phyloP scores from a whole-genome alignment of 169 alveolate species.

The Toxoplasma gondii region DNA sequence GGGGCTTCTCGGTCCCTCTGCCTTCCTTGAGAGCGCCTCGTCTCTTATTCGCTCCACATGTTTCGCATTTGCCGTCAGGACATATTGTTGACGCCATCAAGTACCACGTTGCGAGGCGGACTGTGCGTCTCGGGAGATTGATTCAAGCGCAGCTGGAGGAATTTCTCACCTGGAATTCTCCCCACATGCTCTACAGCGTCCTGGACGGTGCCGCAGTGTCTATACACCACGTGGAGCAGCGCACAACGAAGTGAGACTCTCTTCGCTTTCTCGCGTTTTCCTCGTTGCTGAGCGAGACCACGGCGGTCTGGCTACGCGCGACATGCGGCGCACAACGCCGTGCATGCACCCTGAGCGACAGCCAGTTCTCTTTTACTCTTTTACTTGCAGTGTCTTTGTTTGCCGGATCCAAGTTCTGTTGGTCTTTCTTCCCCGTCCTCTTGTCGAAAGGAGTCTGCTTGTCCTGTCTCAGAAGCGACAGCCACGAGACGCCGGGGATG shows the following conservation, averaged over 20 bases:
- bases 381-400: no score
- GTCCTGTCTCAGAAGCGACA: no score
- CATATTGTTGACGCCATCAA: slow-evolving; percentile 64
- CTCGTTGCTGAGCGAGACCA: not conserved
- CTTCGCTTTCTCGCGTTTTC: not conserved
- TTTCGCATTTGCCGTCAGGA: slow-evolving; percentile 34
- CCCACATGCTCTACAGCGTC: slow-evolving; percentile 60
- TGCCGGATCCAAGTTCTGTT: no score
- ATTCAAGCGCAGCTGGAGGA: slow-evolving; percentile 69
- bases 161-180: slow-evolving; percentile 67
- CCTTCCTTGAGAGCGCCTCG: no score
- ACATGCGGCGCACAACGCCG: no score
- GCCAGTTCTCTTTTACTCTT: no score
- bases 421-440: no score
- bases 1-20: no score
- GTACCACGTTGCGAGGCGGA: slow-evolving; percentile 65
- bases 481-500: no score
- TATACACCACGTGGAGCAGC: slow-evolving; percentile 60
- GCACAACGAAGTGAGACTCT: slow-evolving; percentile 54
- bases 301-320: no score
- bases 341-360: no score
- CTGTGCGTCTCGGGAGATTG: slow-evolving; percentile 61
- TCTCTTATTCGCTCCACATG: not conserved
- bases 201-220: slow-evolving; percentile 67
- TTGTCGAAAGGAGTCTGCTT: no score